These are phyloP conservation scores for Hypoxylon rubiginosum DNA, from an alignment of 2,329 filamentous ascomycete species.

Conservation along the genomic window DNA sequence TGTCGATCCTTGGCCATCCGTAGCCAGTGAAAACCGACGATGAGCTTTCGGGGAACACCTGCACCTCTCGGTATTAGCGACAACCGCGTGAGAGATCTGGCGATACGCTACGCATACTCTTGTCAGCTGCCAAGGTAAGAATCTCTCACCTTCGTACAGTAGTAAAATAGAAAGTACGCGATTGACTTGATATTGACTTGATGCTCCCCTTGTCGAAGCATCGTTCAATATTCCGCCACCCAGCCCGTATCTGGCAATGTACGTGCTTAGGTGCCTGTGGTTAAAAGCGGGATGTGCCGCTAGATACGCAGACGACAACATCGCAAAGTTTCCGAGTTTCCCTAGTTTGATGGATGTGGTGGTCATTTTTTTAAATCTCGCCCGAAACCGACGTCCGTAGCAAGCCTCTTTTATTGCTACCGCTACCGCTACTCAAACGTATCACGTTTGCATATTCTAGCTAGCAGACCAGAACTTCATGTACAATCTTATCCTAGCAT, in stretches of 20 bases:
- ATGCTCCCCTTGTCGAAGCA: neutral
- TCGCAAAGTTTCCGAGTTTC: neutral
- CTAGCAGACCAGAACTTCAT: neutral
- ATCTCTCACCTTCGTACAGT: neutral
- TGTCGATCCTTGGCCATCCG: slow-evolving; percentile 33
- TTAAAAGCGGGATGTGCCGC: neutral
- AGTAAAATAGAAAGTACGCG: neutral
- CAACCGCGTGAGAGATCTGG: slow-evolving; percentile 29
- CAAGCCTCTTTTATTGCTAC: neutral
- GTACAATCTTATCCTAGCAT: neutral
- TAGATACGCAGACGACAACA: neutral
- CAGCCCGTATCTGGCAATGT: neutral
- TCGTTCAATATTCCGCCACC: slow-evolving; percentile 7
- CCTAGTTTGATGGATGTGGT: neutral
- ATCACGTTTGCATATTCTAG: neutral
- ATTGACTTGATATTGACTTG: neutral
- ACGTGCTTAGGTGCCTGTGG: no score
- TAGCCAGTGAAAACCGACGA: slow-evolving; percentile 22
- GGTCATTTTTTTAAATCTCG: neutral
- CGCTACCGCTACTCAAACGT: neutral
- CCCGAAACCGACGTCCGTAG: slow-evolving; percentile 9
- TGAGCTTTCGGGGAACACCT: slow-evolving; percentile 11
- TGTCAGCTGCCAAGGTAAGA: neutral
- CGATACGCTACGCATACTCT: slow-evolving; percentile 24
- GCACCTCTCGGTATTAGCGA: slow-evolving; percentile 33